These are phyloP conservation scores for Hypocrella siamensis DNA, from an alignment of 2,329 filamentous ascomycete species.

Conservation along the genomic window DNA sequence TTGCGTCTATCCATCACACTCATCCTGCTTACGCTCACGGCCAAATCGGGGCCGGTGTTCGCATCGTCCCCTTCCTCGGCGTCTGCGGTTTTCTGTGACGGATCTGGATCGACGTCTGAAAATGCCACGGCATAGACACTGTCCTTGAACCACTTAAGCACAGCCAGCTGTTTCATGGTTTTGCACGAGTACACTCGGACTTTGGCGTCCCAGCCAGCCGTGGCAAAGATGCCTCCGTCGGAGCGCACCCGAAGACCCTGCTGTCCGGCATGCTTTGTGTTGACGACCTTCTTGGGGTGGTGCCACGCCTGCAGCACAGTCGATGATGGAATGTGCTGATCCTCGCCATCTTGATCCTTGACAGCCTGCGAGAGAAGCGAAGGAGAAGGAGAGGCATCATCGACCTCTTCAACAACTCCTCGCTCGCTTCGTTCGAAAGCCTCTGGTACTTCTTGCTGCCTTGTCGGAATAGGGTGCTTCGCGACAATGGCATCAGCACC, in stretches of 20 bases:
- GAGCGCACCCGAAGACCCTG: constrained; percentile 64
- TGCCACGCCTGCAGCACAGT: constrained; percentile 16
- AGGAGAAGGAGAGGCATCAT: constrained; percentile 3
- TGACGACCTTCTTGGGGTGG: constrained; percentile 41
- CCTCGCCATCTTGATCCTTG: constrained; percentile 2
- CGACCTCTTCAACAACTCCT: constrained; percentile 2
- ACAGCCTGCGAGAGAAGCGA: constrained; percentile 12
- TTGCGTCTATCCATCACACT: constrained; percentile 47
- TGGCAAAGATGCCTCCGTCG: constrained; percentile 73
- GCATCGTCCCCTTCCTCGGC: background rate
- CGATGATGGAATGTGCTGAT: background rate
- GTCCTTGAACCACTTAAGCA: constrained; percentile 85
- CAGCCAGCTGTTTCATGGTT: constrained; percentile 73
- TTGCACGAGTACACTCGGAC: constrained; percentile 69
- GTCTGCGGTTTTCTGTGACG: background rate
- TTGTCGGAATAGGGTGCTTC: constrained; percentile 50
- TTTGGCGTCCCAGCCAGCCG: constrained; percentile 80
- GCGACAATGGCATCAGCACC: constrained; percentile 67
- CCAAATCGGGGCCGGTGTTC: background rate
- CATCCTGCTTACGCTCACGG: constrained; percentile 1
- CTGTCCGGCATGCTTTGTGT: constrained; percentile 84
- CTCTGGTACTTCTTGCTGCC: constrained; percentile 10
- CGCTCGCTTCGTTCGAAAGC: constrained; percentile 3
- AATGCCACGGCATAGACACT: constrained; percentile 76
- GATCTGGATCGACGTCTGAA: constrained; percentile 24